These are phyloP conservation scores for Fusarium algeriense DNA, from an alignment of 2,329 filamentous ascomycete genomes.

Conservation along the genomic window DNA sequence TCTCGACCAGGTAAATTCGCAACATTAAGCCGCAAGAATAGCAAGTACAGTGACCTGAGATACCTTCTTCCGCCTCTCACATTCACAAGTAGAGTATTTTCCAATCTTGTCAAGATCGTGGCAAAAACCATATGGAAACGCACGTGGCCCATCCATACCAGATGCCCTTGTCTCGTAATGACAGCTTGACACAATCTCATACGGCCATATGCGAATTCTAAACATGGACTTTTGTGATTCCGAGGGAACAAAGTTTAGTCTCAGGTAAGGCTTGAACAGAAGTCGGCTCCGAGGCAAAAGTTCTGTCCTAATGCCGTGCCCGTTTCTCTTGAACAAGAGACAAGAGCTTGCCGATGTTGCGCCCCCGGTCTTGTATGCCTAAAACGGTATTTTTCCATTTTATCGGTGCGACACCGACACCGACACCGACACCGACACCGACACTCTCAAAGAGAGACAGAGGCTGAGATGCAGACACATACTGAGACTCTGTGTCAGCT, in stretches of 20 bases:
- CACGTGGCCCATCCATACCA: constrained; percentile 18
- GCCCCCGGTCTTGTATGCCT: constrained; percentile 7
- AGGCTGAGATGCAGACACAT: background rate
- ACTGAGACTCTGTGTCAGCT: background rate
- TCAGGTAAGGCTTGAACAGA: background rate
- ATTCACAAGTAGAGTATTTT: background rate
- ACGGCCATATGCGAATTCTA: constrained; percentile 17
- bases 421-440: background rate
- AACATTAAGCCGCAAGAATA: constrained; percentile 26
- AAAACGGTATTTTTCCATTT: constrained; percentile 10
- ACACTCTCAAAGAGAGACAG: background rate
- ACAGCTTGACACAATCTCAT: constrained; percentile 31
- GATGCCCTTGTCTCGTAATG: constrained; percentile 9
- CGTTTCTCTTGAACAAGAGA: background rate
- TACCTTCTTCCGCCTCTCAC: constrained; percentile 10
- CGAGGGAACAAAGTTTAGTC: constrained; percentile 11
- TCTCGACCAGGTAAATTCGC: background rate
- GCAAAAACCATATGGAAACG: constrained; percentile 4
- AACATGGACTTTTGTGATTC: constrained; percentile 16
- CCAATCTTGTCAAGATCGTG: constrained; percentile 18
- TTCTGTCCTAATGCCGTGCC: constrained; percentile 2
- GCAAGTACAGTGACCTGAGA: constrained; percentile 11
- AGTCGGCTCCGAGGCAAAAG: background rate
- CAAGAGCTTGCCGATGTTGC: constrained; percentile 10
- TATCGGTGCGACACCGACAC: background rate